phyloP scores from a whole-genome alignment of 768 basidiomycete genomes.

The Exidia glandulosa region DNA sequence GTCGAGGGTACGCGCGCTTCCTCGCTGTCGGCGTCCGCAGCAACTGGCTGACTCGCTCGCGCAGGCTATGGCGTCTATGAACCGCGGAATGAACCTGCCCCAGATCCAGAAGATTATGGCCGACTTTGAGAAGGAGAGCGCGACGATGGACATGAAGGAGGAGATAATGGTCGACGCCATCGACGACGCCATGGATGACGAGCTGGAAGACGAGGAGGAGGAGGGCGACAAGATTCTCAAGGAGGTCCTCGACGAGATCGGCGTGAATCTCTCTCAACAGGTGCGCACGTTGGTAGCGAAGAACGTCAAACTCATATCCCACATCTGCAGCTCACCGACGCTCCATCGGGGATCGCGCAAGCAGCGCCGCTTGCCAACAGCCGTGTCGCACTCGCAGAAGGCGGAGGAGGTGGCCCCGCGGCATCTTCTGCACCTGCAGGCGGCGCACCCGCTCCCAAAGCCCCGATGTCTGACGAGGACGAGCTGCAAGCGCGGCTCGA shows the following conservation, averaged over 20 bases:
- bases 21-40: constrained; percentile 1
- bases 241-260: constrained; percentile 95
- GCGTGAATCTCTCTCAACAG: constrained; percentile 81
- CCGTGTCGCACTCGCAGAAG: constrained; percentile 77
- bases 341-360: constrained; percentile 62
- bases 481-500: constrained; percentile 89
- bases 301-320: constrained; percentile 6
- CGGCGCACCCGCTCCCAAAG: constrained; percentile 8
- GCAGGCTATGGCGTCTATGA: constrained; percentile 98
- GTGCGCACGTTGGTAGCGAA: constrained; percentile 23
- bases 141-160: constrained; percentile 99
- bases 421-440: constrained; percentile 1
- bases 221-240: constrained; percentile 93
- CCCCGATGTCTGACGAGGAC: constrained; percentile 65
- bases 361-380: constrained; percentile 50
- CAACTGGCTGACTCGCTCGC: background rate
- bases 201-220: constrained; percentile 85
- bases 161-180: constrained; percentile 99
- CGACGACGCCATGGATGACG: constrained; percentile 94
- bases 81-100: constrained; percentile 88
- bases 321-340: constrained; percentile 58
- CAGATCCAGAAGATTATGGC: constrained; percentile 93
- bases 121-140: constrained; percentile 94
- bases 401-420: constrained; percentile 43
- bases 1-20: constrained; percentile 55